Conservation (phyloP, 2,329 filamentous ascomycete species). For the Chalaropsis ovoidea region DNA sequence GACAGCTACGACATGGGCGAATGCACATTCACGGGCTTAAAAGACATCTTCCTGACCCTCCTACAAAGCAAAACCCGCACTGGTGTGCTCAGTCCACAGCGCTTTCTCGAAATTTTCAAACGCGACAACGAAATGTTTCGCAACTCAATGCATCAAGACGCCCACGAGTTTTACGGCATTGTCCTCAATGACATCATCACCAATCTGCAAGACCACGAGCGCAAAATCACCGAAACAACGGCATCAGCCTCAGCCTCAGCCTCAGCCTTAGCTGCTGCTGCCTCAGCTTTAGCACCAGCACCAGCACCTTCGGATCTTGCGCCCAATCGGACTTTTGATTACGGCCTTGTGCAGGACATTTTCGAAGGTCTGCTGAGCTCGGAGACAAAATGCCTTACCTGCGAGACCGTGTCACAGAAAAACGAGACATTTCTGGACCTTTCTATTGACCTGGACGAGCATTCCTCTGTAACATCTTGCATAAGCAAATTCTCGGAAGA, state of each 20-base stretch:
- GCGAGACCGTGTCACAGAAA: slow-evolving; percentile 86
- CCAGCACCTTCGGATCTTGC: slow-evolving; percentile 35
- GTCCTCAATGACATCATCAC: slow-evolving; percentile 93
- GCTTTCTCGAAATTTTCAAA: slow-evolving; percentile 87
- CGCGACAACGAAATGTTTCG: slow-evolving; percentile 96
- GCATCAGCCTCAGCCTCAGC: slow-evolving; percentile 41
- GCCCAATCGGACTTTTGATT: slow-evolving; percentile 34
- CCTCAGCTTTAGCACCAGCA: slow-evolving; percentile 41
- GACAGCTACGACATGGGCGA: slow-evolving; percentile 84
- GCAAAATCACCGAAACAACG: slow-evolving; percentile 36
- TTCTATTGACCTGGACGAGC: slow-evolving; percentile 89
- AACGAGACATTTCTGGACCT: slow-evolving; percentile 94
- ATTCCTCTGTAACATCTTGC: slow-evolving; percentile 93
- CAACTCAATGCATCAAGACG: slow-evolving; percentile 95
- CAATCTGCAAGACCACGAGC: slow-evolving; percentile 79
- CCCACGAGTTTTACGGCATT: slow-evolving; percentile 91
- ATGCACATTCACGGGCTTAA: slow-evolving; percentile 84
- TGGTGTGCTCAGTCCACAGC: slow-evolving; percentile 82
- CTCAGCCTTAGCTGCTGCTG: too few relatives aligned
- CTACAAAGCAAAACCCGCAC: slow-evolving; percentile 72
- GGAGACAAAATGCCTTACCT: slow-evolving; percentile 91
- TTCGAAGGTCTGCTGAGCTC: slow-evolving; percentile 93
- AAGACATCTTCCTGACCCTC: slow-evolving; percentile 90
- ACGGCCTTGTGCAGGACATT: slow-evolving; percentile 87
- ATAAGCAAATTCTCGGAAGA: slow-evolving; percentile 92